Base-by-base conservation (phyloP, 2,329 filamentous ascomycete genomes). In the Alternaria dauci region DNA sequence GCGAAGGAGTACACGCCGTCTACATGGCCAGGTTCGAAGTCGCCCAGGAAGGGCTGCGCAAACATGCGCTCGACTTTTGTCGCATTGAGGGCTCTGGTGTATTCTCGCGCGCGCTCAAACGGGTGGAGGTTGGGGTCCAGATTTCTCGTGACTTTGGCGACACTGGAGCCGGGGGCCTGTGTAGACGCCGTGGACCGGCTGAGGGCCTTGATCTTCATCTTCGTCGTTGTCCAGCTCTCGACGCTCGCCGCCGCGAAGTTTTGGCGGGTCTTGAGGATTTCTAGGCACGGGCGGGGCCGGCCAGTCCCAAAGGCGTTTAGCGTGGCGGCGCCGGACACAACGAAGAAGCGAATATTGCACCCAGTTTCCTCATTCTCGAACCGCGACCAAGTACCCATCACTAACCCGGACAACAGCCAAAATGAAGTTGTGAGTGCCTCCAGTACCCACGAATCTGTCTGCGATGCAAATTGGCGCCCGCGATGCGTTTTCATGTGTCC, bases 11-110 rank as follows among this genome's bases (percentile, higher is more conserved):
- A 84, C 16, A 84, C 82, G 52, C 95, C 95, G 74, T 99, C 95
- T 57, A 97, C 92, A 80, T 99, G 95, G 20, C 95, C 94, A 32
- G 88, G 86, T 55, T 94, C 94, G 25, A 99, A 87, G 78, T 97
- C 92, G 1, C 87, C 91, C 44, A 99, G 81, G 74, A 97, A 97
- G 4, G 92, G 91, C 54, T 89, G 85, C 30, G 90, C 90, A 79
- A 96, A 96, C 91, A 97, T 94, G 70, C 94, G 91, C 81, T 97
- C 93, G 63, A 97, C 82, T 79, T 97, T 97, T 59, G 93, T 93
- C 26, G 94, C 94, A 87, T 93, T 91, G 62, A 92, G 82, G 11
- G 90, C 89, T 69, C 89, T 82, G 14, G 89, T 92, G 76, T 93
- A 94, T 81, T 97, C 94, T 78, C 93, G 85, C 47, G 94, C 94